A percentile compares a stretch with the other conserved stretches of the same genome.
Conservation (phyloP, 2,329 filamentous ascomycete genomes). For the Neopestalotiopsis sp. region DNA sequence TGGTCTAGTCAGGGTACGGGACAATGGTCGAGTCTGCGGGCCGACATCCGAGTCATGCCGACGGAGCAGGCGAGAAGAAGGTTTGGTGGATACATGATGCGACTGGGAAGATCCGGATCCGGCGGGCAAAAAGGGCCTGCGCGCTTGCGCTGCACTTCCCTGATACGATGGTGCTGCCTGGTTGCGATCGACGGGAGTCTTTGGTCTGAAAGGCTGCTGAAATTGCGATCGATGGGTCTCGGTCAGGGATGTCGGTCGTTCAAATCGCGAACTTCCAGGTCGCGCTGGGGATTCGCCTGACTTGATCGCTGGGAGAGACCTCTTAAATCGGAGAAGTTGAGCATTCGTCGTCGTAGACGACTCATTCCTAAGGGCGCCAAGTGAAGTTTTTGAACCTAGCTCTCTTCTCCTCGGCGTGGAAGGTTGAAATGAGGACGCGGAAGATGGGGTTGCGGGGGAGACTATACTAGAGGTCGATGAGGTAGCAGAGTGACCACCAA, state of each 20-base stretch:
- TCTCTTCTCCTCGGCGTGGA: constrained; percentile 67
- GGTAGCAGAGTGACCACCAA: constrained; percentile 69
- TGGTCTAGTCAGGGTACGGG: constrained; percentile 63
- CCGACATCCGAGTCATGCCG: constrained; percentile 82
- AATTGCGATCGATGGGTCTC: constrained; percentile 52
- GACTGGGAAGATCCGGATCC: constrained; percentile 76
- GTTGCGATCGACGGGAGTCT: constrained; percentile 72
- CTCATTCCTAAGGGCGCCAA: constrained; percentile 60
- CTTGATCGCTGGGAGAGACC: constrained; percentile 67
- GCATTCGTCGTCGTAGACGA: constrained; percentile 67
- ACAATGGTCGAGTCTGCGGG: constrained; percentile 62
- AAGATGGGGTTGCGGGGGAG: constrained; percentile 64
- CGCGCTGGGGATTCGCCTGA: constrained; percentile 58
- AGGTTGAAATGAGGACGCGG: constrained; percentile 58
- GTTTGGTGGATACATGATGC: constrained; percentile 78
- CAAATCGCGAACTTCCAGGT: constrained; percentile 51
- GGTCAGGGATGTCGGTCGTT: constrained; percentile 65
- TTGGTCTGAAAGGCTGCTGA: constrained; percentile 63
- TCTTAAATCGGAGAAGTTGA: constrained; percentile 69
- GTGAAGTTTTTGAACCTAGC: constrained; percentile 60
- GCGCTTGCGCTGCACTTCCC: constrained; percentile 55
- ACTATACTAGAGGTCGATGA: constrained; percentile 71
- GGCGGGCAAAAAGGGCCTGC: constrained; percentile 81
- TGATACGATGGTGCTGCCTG: constrained; percentile 55
- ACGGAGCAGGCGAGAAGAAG: constrained; percentile 71